These are phyloP conservation scores for Sphaerulina vaccinii DNA, from an alignment of 2,329 filamentous ascomycete species.

Conservation along the genomic window DNA sequence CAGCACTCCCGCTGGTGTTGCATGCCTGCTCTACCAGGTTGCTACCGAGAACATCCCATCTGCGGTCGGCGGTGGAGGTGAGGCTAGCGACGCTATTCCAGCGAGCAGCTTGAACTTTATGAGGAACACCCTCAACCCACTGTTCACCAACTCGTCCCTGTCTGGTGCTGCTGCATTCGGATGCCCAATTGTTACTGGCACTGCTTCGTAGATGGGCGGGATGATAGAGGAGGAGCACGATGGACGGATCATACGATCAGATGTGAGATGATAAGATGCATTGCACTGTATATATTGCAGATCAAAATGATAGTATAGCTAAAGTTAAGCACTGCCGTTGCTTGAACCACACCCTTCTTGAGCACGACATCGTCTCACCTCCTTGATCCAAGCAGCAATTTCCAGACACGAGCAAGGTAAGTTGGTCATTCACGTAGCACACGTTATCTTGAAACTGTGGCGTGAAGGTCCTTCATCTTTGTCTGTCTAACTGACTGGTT, in stretches of 20 bases:
- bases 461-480: too few relatives aligned
- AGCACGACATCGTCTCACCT: too few relatives aligned
- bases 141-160: conserved; percentile 13
- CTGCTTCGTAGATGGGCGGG: conserved; percentile 7
- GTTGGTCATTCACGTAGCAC: too few relatives aligned
- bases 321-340: too few relatives aligned
- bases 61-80: conserved; percentile 19
- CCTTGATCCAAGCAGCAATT: too few relatives aligned
- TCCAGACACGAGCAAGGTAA: too few relatives aligned
- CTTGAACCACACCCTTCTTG: too few relatives aligned
- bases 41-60: conserved; percentile 31
- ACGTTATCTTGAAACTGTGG: too few relatives aligned
- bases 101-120: conserved; percentile 15
- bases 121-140: conserved; percentile 19
- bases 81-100: background rate
- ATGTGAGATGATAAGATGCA: background rate
- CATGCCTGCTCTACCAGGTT: conserved; percentile 47
- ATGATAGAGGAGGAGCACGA: background rate
- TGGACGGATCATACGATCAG: too few relatives aligned
- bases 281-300: too few relatives aligned
- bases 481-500: too few relatives aligned
- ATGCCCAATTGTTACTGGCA: conserved; percentile 11
- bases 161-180: conserved; percentile 6
- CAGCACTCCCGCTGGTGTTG: conserved; percentile 30
- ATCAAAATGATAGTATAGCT: too few relatives aligned